These are phyloP conservation scores for Metrosideros polymorpha DNA, from an alignment of 441 rosid genomes.

Conservation along the genomic window DNA sequence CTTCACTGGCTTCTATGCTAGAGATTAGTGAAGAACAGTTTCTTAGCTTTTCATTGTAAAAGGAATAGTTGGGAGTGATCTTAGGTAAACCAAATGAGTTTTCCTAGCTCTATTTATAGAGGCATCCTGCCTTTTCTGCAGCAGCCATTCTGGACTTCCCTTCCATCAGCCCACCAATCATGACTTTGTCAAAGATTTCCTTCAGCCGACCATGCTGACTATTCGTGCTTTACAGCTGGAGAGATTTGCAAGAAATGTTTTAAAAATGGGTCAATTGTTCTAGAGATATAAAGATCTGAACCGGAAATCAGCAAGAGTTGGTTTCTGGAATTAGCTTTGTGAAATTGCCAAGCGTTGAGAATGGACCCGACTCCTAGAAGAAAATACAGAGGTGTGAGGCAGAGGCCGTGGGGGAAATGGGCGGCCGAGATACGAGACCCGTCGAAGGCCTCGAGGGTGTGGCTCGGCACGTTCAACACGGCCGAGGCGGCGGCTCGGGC, in stretches of 20 bases:
- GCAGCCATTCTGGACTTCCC: not conserved
- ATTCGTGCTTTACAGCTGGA: not conserved
- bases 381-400: conserved; percentile 88
- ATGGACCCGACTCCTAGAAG: conserved; percentile 26
- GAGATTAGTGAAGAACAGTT: not conserved
- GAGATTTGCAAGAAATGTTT: not conserved
- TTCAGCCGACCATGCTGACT: not conserved
- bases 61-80: not conserved
- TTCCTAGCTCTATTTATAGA: not conserved
- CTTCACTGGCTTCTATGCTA: not conserved
- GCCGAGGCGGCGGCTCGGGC: conserved; percentile 88
- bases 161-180: not conserved
- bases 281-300: not conserved
- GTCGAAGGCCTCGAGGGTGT: conserved; percentile 72
- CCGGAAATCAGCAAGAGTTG: not conserved
- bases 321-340: not conserved
- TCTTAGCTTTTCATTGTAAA: not conserved
- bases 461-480: conserved; percentile 90
- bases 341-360: conserved; percentile 1
- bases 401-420: conserved; percentile 96
- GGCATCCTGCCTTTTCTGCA: not conserved
- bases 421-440: conserved; percentile 97
- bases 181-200: not conserved
- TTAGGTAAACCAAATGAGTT: not conserved
- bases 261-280: not conserved